Percentiles rank a stretch among this genome's conserved stretches.
Conservation (phyloP, 2,329 filamentous ascomycete genomes). For the Camillea tinctor region DNA sequence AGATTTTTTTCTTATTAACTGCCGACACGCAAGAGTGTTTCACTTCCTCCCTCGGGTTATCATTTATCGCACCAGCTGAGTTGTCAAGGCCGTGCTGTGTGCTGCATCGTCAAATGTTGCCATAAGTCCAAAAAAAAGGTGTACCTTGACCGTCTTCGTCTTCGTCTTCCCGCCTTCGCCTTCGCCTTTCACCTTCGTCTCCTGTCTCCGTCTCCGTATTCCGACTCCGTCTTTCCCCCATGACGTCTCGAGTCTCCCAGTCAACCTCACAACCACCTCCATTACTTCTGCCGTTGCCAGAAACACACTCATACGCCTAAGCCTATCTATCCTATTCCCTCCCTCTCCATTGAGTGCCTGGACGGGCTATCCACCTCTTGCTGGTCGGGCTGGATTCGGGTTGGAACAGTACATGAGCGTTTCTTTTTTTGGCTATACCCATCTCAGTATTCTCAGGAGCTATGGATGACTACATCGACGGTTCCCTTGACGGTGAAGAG, state of each 20-base stretch:
- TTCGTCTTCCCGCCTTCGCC: too few species aligned
- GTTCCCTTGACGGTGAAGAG: conserved; percentile 74
- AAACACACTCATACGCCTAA: neutral
- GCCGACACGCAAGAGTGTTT: neutral
- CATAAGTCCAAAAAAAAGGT: conserved; percentile 4
- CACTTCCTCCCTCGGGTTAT: conserved; percentile 1
- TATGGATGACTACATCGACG: conserved; percentile 63
- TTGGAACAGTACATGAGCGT: conserved; percentile 3
- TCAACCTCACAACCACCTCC: neutral
- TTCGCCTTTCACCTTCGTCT: too few species aligned
- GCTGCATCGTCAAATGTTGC: neutral
- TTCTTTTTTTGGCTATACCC: conserved; percentile 9
- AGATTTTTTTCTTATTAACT: neutral
- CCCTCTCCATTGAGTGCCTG: conserved; percentile 4
- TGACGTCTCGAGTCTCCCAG: conserved; percentile 17
- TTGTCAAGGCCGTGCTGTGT: neutral
- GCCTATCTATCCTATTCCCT: neutral
- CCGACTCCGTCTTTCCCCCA: conserved; percentile 14
- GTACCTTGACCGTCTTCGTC: neutral
- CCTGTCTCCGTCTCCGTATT: too few species aligned
- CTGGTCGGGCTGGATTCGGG: conserved; percentile 4
- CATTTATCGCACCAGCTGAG: neutral
- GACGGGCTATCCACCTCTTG: neutral
- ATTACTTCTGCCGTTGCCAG: neutral
- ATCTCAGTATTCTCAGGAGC: conserved; percentile 29